Evolutionary conservation across 495 filamentous ascomycete species (phyloP), one percentile per base, ranked within the genome.

Genomic region (Penicillium paxilli): DNA sequence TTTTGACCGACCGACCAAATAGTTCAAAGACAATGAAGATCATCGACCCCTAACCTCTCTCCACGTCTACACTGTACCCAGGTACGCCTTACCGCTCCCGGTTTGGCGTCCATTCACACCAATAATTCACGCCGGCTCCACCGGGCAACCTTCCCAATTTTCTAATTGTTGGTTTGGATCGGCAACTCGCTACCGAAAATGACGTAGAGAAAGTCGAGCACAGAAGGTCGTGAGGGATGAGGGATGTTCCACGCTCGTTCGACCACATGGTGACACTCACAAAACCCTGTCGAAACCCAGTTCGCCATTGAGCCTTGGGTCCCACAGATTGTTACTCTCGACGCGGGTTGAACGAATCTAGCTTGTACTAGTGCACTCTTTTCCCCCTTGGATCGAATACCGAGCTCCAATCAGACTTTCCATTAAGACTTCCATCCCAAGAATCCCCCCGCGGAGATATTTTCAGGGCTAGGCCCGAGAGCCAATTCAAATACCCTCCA

Each of bases 111-210:
- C 35, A 38, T 38, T 44, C 41, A 41, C 38, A 16, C 38, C 41
- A 20, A 37, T 56, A 26, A 38, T 38, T 38, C 35, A 38, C 16
- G 8, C 35, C 14, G 16, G 35, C 35, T 38, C 35, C 35, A 38
- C 35, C 35, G 35, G 35, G 16, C 35, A 44, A 44, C 23, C 20
- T 44, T 44, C 41, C 41, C 10, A 22, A 44, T 23, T 22, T 12
- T 11, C 16, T 17, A 12, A 5, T 23, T 5, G 35, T 16, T 17
- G 14, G 22, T 9, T 32, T 52, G 25, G 62, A 57, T 62, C 55
- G 59, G 55, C 62, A 57, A 52, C 47, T 47, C 44, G 8, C 16
- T 61, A 30, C 61, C 62, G 59, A 59, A n/a, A 47, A 65, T 65
- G 62, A 65, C 62, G 62, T 65, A 63, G 49, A 42, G 20, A 11